These are phyloP conservation scores for Boechera divaricarpa DNA, from an alignment of 345 rosid genomes.

Conservation along the genomic window DNA sequence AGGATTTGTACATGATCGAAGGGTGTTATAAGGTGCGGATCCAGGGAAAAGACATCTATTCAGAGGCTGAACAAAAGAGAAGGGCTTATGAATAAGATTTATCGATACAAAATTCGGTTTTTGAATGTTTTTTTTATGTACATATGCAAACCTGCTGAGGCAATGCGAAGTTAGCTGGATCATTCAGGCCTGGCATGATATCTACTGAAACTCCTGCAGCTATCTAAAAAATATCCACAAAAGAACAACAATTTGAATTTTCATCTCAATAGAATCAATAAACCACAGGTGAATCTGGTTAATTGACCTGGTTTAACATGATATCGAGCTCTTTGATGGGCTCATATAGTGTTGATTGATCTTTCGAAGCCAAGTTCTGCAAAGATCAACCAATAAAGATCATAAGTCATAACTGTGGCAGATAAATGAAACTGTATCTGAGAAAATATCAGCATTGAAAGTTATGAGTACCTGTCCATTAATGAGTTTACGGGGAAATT, in stretches of 20 bases:
- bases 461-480: constrained; percentile 67
- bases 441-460: neutral
- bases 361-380: constrained; percentile 83
- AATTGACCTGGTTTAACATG: constrained; percentile 76
- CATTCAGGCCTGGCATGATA: constrained; percentile 92
- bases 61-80: constrained; percentile 66
- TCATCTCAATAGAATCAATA: constrained; percentile 4
- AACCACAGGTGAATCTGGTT: constrained; percentile 12
- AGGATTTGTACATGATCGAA: constrained; percentile 91
- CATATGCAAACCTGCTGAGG: constrained; percentile 82
- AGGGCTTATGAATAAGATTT: constrained; percentile 27
- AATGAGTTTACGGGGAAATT: constrained; percentile 71
- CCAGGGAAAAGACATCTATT: constrained; percentile 93
- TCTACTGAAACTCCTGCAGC: constrained; percentile 91
- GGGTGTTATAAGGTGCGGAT: constrained; percentile 82
- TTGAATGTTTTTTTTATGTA: neutral
- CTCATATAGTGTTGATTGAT: constrained; percentile 76
- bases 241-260: constrained; percentile 13
- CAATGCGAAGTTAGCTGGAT: constrained; percentile 91
- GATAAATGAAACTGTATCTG: neutral
- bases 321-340: constrained; percentile 89
- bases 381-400: constrained; percentile 37
- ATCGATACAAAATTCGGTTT: neutral
- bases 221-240: constrained; percentile 56
- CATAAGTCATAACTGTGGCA: constrained; percentile 17